Evolutionary conservation across 148 eudicot genomes (phyloP), one percentile per base, ranked within the genome.

Genomic region (Rhododendron molle): DNA sequence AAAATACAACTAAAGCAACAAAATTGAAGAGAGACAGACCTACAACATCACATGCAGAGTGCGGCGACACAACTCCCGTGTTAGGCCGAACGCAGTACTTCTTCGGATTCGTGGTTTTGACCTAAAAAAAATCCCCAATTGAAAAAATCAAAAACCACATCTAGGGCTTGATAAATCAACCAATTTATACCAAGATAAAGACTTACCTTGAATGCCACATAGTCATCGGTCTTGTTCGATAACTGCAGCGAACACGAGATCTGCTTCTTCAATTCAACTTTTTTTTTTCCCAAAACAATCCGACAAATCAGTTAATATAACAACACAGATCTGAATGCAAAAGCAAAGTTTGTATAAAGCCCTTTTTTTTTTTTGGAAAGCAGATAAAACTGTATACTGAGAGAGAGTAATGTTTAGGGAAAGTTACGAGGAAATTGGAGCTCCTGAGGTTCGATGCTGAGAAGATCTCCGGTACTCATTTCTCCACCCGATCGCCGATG

Each of bases 261-360:
- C 98, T 96, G 99, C 92, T 96, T 96, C 94, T 89, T 96, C 84
- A 96, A 83, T 92, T 95, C 99, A 84, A 96, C 99, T 96, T 69
- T 47, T 34, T 34, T 47, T 12, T 5, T 13, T 14, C 71, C 54
- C 43, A 1, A 84, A 85, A 88, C 26, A 3, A 85, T 60, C 88
- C 14, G 7, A 84, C 80, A 65, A 89, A 73, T 52, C 52, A 78
- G 60, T 34, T 23, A 80, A 36, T 15, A 30, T 23, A 52, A 54
- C 83, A 88, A 81, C 73, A 80, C 81, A 87, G 85, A 86, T 86
- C 81, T 71, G 34, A 86, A 47, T 28, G 12, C 83, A 86, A 81
- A 12, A 36, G 67, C 84, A 43, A 82, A 60, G 32, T 7, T 14
- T 60, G 62, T 21, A 40, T 23, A 60, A 60, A 67, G 23, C 9